These are phyloP conservation scores for Rhizopogon roseolus DNA, from an alignment of 768 basidiomycete genomes.

Conservation along the genomic window DNA sequence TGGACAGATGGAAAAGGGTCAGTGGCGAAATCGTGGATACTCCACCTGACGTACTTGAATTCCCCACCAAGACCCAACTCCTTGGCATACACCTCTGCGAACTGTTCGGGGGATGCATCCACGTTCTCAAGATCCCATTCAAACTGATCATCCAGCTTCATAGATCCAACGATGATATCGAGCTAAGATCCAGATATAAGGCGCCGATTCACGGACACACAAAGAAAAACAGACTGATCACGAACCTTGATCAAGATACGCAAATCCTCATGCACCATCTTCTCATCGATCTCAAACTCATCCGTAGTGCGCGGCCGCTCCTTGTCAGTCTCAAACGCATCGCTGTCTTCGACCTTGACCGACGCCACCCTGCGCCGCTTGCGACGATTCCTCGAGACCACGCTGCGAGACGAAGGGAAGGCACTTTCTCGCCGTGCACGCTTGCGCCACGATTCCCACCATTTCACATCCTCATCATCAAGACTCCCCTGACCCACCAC, in stretches of 20 bases:
- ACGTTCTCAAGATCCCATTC: constrained; percentile 93
- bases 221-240: constrained; percentile 15
- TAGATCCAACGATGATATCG: constrained; percentile 89
- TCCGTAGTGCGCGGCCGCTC: constrained; percentile 51
- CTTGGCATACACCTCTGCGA: constrained; percentile 79
- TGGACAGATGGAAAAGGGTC: constrained; percentile 25
- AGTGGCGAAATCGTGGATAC: constrained; percentile 1
- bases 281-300: constrained; percentile 63
- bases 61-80: constrained; percentile 91
- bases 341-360: constrained; percentile 20
- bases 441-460: constrained; percentile 76
- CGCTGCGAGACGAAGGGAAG: constrained; percentile 12
- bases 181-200: constrained; percentile 44
- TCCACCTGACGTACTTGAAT: constrained; percentile 63
- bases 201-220: neutral
- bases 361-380: constrained; percentile 39
- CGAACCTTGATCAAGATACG: constrained; percentile 85
- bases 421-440: constrained; percentile 30
- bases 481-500: constrained; percentile 34
- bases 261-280: constrained; percentile 75
- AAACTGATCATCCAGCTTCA: constrained; percentile 94
- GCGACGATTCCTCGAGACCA: constrained; percentile 25
- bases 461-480: constrained; percentile 44
- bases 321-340: constrained; percentile 25
- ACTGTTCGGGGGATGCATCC: constrained; percentile 83